phyloP scores from a whole-genome alignment of 179 eudicot species.

The Nepenthes alata region DNA sequence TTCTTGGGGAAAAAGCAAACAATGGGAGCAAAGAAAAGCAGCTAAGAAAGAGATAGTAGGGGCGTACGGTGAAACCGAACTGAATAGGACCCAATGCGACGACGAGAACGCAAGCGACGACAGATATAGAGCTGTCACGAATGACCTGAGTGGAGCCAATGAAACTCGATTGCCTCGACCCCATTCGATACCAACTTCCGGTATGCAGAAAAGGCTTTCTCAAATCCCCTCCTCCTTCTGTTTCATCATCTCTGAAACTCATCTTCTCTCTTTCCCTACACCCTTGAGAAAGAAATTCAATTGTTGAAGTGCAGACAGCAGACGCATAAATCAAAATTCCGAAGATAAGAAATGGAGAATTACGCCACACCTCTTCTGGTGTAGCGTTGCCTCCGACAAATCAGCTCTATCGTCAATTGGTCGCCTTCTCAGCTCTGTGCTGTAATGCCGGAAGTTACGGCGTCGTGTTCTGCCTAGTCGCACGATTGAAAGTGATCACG shows the following conservation, averaged over 20 bases:
- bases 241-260: conserved; percentile 54
- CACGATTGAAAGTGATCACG: conserved; percentile 17
- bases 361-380: too few species aligned
- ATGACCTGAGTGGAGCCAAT: conserved; percentile 66
- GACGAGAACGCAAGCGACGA: conserved; percentile 79
- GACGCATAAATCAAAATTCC: too few species aligned
- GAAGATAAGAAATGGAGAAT: too few species aligned
- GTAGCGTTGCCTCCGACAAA: too few species aligned
- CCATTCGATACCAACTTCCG: conserved; percentile 96
- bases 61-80: conserved; percentile 80
- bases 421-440: too few species aligned
- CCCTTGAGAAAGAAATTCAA: too few species aligned
- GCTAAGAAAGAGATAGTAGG: background rate
- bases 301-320: too few species aligned
- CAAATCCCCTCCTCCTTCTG: conserved; percentile 37
- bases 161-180: conserved; percentile 80
- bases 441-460: too few species aligned
- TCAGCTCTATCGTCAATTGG: too few species aligned
- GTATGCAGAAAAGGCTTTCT: conserved; percentile 83
- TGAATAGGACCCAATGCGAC: conserved; percentile 95
- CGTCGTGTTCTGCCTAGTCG: conserved; percentile 18
- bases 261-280: conserved; percentile 13
- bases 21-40: background rate
- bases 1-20: background rate
- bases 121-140: conserved; percentile 71